phyloP scores from a whole-genome alignment of 441 rosid species.

The Arabidopsis hybrid region DNA sequence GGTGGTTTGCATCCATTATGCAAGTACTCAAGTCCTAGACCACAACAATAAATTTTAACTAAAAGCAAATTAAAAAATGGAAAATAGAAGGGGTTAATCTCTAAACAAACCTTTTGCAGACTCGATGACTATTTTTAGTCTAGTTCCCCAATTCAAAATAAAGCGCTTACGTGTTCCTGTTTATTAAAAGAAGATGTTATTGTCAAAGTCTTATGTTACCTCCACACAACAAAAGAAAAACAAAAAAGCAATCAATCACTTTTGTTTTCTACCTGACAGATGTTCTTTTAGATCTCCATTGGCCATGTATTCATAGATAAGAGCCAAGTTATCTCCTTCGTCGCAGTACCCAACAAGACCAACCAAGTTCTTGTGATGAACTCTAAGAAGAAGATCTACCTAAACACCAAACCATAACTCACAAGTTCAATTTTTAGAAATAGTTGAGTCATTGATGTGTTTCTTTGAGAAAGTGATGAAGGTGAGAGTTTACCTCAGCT shows the following conservation, averaged over 20 bases:
- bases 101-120: conserved; percentile 52
- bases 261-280: conserved; percentile 37
- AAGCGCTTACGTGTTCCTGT: conserved; percentile 14
- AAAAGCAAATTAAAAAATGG: background rate
- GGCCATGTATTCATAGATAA: conserved; percentile 57
- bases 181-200: background rate
- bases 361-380: conserved; percentile 43
- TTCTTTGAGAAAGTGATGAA: background rate
- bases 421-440: background rate
- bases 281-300: conserved; percentile 49
- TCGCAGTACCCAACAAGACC: conserved; percentile 54
- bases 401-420: conserved; percentile 16
- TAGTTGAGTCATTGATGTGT: background rate
- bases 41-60: background rate
- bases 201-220: background rate
- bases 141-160: conserved; percentile 48
- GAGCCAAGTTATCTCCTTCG: conserved; percentile 46
- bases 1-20: conserved; percentile 52
- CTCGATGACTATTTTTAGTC: conserved; percentile 45
- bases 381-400: conserved; percentile 48
- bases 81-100: background rate
- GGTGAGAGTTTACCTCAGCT: conserved; percentile 46
- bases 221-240: background rate
- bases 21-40: conserved; percentile 38
- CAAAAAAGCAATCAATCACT: background rate